phyloP scores from a whole-genome alignment of 1,284 basidiomycete genomes.

The Ustilago tritici region DNA sequence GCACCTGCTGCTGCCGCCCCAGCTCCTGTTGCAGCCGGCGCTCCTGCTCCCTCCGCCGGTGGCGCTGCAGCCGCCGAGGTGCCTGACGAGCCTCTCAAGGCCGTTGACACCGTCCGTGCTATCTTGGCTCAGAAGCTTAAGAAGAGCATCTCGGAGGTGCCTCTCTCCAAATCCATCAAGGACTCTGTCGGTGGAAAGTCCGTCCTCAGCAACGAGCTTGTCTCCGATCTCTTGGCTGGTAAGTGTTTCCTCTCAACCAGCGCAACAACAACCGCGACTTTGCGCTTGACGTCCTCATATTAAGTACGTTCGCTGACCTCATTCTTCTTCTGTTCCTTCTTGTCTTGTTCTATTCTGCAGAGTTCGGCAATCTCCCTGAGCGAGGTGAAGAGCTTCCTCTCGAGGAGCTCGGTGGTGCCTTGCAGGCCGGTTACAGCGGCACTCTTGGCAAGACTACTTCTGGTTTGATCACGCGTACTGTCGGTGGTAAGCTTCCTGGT shows the following conservation, averaged over 20 bases:
- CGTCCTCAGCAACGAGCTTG: conserved; percentile 95
- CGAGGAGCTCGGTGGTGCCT: conserved; percentile 88
- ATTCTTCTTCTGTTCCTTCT: conserved; percentile 12
- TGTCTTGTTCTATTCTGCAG: conserved; percentile 26
- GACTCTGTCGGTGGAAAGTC: conserved; percentile 98
- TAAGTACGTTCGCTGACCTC: conserved; percentile 42
- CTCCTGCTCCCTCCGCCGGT: conserved; percentile 73
- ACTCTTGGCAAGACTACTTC: conserved; percentile 95
- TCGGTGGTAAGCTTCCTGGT: conserved; percentile 97
- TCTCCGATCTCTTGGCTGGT: conserved; percentile 81
- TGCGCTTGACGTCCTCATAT: background rate
- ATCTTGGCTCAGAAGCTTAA: conserved; percentile 98
- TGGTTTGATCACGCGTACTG: conserved; percentile 87
- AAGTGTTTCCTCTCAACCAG: conserved; percentile 10
- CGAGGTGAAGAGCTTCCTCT: conserved; percentile 93
- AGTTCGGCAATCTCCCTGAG: conserved; percentile 77
- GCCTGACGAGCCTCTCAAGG: conserved; percentile 91
- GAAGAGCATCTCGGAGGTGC: conserved; percentile 89
- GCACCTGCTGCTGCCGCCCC: conserved; percentile 70
- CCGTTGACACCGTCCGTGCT: conserved; percentile 85
- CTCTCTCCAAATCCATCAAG: conserved; percentile 95
- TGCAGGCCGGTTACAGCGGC: conserved; percentile 84
- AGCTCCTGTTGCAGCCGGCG: conserved; percentile 72
- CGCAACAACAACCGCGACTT: background rate
- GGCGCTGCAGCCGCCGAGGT: conserved; percentile 75